These are phyloP conservation scores for Daldinia decipiens DNA, from an alignment of 495 filamentous ascomycete genomes.

Conservation along the genomic window DNA sequence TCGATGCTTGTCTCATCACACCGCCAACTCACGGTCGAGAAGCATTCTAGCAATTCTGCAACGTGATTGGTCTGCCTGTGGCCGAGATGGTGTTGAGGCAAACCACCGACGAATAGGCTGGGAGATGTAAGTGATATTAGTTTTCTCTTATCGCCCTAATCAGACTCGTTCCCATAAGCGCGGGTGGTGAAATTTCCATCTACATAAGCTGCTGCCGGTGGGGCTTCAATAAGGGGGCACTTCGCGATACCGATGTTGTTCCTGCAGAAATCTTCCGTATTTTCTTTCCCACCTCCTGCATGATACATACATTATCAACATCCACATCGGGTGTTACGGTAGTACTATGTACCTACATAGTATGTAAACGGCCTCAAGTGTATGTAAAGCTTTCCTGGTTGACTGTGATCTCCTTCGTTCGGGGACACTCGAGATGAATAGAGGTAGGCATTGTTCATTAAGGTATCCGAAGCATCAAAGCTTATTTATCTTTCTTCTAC, in stretches of 20 bases:
- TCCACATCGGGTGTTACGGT: conserved; percentile 31
- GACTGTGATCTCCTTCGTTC: neutral
- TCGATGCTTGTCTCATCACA: conserved; percentile 40
- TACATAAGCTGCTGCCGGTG: conserved; percentile 10
- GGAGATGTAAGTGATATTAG: conserved; percentile 8
- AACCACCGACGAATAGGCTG: conserved; percentile 10
- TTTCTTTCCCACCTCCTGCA: conserved; percentile 39
- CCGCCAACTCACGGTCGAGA: conserved; percentile 37
- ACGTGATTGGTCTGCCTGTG: conserved; percentile 20
- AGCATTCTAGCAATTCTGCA: conserved; percentile 9
- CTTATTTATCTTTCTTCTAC: neutral
- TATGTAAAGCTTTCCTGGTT: neutral
- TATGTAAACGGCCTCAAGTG: neutral
- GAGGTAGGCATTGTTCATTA: neutral
- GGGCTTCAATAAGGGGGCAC: conserved; percentile 20
- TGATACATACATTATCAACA: conserved; percentile 44
- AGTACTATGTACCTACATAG: neutral
- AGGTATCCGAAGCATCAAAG: neutral
- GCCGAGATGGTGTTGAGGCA: conserved; percentile 25
- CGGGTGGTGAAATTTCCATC: conserved; percentile 20
- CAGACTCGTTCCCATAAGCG: conserved; percentile 5
- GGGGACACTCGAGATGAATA: neutral
- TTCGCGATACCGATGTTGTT: conserved; percentile 22
- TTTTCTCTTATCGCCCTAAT: conserved; percentile 7
- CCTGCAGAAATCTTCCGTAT: conserved; percentile 39